phyloP scores from a whole-genome alignment of 225 moss, liverwort and hornwort genomes.

The Physcomitrellopsis africana region DNA sequence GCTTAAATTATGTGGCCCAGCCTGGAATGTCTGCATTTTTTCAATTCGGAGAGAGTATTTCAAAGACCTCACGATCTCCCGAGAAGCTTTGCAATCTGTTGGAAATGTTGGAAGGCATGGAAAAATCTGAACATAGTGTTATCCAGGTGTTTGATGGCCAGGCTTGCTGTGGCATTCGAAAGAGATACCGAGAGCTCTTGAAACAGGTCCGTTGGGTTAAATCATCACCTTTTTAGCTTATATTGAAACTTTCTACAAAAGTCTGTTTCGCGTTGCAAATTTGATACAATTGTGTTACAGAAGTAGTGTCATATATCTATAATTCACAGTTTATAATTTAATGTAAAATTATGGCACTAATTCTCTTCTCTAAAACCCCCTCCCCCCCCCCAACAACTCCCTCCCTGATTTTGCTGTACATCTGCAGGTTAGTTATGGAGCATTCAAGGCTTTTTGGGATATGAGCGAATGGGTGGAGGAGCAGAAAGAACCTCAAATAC shows the following conservation, averaged over 20 bases:
- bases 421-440: slow-evolving; percentile 55
- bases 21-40: slow-evolving; percentile 69
- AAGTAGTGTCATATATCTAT: background rate
- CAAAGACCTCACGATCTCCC: slow-evolving; percentile 63
- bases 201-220: slow-evolving; percentile 45
- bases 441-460: slow-evolving; percentile 59
- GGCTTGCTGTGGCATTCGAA: slow-evolving; percentile 63
- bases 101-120: slow-evolving; percentile 80
- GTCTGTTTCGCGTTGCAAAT: background rate
- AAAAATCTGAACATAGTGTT: slow-evolving; percentile 59
- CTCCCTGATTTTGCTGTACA: background rate
- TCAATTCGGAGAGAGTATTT: slow-evolving; percentile 76
- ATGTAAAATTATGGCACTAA: background rate
- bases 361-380: background rate
- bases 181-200: slow-evolving; percentile 68
- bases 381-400: background rate
- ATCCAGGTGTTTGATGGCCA: slow-evolving; percentile 82
- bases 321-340: background rate
- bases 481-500: slow-evolving; percentile 54
- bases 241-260: background rate
- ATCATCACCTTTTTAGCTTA: slow-evolving; percentile 4
- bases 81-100: slow-evolving; percentile 80
- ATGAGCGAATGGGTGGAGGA: slow-evolving; percentile 60
- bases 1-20: slow-evolving; percentile 56
- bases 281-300: background rate